Conservation (phyloP, 1,284 basidiomycete genomes). For the Fomitopsis pinicola region DNA sequence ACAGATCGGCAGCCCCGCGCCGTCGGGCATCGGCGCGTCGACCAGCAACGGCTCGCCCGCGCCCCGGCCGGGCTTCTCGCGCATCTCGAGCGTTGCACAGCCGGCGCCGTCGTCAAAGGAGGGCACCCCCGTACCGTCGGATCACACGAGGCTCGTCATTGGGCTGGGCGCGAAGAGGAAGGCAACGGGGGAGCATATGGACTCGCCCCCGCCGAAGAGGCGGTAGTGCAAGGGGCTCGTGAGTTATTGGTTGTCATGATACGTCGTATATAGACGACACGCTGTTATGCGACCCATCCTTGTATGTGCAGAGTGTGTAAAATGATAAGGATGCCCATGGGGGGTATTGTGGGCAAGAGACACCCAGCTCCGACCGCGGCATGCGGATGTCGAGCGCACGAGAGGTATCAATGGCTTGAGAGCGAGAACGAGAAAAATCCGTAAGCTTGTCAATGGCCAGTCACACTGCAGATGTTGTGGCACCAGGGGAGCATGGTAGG, state of each 20-base stretch:
- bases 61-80: constrained; percentile 72
- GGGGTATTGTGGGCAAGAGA: too few species aligned
- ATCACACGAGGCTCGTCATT: constrained; percentile 70
- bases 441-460: too few species aligned
- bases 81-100: constrained; percentile 53
- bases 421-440: too few species aligned
- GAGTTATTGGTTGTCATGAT: not conserved
- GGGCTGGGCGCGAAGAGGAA: constrained; percentile 76
- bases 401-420: too few species aligned
- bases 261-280: not conserved
- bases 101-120: constrained; percentile 38
- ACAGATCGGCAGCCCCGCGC: constrained; percentile 44
- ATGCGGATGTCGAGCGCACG: too few species aligned
- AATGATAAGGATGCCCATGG: not conserved
- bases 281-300: not conserved
- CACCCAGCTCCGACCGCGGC: too few species aligned
- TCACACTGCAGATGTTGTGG: too few species aligned
- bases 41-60: constrained; percentile 55
- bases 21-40: constrained; percentile 28
- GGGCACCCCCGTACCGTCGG: constrained; percentile 50
- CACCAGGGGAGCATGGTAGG: too few species aligned
- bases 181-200: constrained; percentile 55
- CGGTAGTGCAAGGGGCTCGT: constrained; percentile 10
- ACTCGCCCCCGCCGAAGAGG: constrained; percentile 43
- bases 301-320: not conserved